Base-by-base conservation (phyloP, 1,139 yeast genomes). In the Geotrichum reessii region DNA sequence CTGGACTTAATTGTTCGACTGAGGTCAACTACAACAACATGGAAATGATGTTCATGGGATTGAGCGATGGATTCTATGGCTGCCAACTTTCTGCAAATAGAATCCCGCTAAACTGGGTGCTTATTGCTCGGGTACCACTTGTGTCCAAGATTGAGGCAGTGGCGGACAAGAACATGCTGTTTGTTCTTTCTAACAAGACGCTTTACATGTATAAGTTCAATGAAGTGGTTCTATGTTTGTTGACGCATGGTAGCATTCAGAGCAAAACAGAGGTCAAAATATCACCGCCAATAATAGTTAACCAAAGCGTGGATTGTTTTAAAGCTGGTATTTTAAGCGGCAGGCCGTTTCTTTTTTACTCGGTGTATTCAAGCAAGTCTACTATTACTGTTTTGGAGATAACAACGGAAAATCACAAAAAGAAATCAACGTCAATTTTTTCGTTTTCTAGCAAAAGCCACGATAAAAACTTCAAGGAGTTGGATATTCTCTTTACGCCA, bases 121-220 rank as follows among this genome's bases (percentile, higher is more conserved):
- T 42, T 4, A 44, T 57, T 33, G 56, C 46, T 1, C 37, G 44
- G 5, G 33, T 52, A 12, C 55, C 53, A 11, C 22, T 47, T 1
- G 60, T 59, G 14, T 47, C 52, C 17, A 57, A 52, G 37, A 56
- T 59, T 3, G 60, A 59, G 40, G 60, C 58, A 3, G 27, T 54
- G 7, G 48, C 24, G 3, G 56, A 58, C 25, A 53, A 53, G 33
- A 56, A 58, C 22, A 52, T 56, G 50, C 53, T 58, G 19, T 56
- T 58, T 33, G 55, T 56, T 2, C 42, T 58, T 11, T 37, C 57
- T 14, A 31, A 47, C 27, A 42, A 54, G 17, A 27, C 50, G 8
- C 44, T 58, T 6, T 47, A 17, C 17, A 22, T 40, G 19, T 58
- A 28, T 52, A 58, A 58, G 40, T 50, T 58, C 19, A 58, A 58